Evolutionary conservation across 202 grass and related monocot species (phyloP), one percentile per base, ranked within the genome.

Genomic region (Digitaria exilis): DNA sequence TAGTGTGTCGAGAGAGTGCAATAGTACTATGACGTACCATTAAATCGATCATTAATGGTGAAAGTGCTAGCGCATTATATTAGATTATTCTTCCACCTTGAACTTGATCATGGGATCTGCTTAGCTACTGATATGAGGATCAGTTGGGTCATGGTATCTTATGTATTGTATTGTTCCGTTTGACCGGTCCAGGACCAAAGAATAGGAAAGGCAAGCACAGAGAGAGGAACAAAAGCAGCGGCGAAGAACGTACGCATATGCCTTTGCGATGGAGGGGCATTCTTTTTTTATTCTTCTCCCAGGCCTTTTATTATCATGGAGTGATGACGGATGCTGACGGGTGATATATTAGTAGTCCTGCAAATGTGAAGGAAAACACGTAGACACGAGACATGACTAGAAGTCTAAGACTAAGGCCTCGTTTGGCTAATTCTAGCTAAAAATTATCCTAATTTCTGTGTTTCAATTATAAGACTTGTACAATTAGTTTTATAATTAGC

Each of bases 221-320:
- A 6, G 8, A 2, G 8, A 22, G 9, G 21, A 39, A 39, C 37
- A 82, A 83, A 83, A 69, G 44, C 43, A 74, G 24, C 2, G 69
- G 80, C 30, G 3, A 64, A 28, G 69, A 49, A 41, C 15, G 34
- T 12, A 29, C 8, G 8, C 16, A 8, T n/a, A 24, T 39, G 56
- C 22, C 68, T 63, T 19, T 50, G 41, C 19, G 21, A 73, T 28
- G 80, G 68, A 72, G 28, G 43, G 21, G 55, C 80, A 37, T 82
- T 73, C 55, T 63, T 82, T 71, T 44, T 16, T 10, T 16, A 7
- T 39, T 39, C 9, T 39, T 39, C n/a, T n/a, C n/a, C 6, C 3
- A 50, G 4, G 1, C 4, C 3, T 62, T 62, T 48, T 50, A 8
- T 72, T 25, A 54, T 73, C 18, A 50, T 43, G 19, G 1, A 34